A percentile compares a stretch with the other conserved stretches of the same genome.
phyloP scores from a whole-genome alignment of 148 eudicot species.

The Fagopyrum esculentum region DNA sequence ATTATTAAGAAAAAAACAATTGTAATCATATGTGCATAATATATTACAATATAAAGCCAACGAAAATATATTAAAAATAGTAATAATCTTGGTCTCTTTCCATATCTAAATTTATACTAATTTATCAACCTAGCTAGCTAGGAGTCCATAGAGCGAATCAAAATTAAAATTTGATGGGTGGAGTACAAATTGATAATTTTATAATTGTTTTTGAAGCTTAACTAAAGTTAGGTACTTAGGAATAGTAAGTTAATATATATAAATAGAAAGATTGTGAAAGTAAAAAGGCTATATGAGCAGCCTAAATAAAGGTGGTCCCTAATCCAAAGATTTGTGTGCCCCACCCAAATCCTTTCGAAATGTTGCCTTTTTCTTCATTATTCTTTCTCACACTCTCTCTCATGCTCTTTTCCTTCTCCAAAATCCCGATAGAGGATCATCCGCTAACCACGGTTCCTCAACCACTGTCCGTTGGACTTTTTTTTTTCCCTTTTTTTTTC shows the following conservation, averaged over 20 bases:
- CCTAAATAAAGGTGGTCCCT: slow-evolving; percentile 4
- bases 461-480: not conserved
- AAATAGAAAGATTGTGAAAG: not conserved
- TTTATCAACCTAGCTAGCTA: not conserved
- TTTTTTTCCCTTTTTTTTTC: not conserved
- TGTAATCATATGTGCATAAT: not conserved
- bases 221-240: not conserved
- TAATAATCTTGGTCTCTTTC: not conserved
- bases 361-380: not conserved
- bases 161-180: too few species aligned
- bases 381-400: not conserved
- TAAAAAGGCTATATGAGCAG: not conserved
- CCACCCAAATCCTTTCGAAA: not conserved
- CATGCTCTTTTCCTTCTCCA: not conserved
- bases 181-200: not conserved
- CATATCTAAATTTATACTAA: not conserved
- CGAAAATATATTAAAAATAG: not conserved
- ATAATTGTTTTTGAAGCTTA: not conserved
- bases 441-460: slow-evolving; percentile 2
- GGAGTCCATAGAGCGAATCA: not conserved
- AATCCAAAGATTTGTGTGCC: not conserved
- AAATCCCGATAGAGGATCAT: slow-evolving; percentile 3
- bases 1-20: too few species aligned
- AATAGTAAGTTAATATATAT: not conserved
- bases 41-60: not conserved